Evolutionary conservation across 176 grass and related monocot genomes (phyloP).

Genomic region (Panicum miliaceum): DNA sequence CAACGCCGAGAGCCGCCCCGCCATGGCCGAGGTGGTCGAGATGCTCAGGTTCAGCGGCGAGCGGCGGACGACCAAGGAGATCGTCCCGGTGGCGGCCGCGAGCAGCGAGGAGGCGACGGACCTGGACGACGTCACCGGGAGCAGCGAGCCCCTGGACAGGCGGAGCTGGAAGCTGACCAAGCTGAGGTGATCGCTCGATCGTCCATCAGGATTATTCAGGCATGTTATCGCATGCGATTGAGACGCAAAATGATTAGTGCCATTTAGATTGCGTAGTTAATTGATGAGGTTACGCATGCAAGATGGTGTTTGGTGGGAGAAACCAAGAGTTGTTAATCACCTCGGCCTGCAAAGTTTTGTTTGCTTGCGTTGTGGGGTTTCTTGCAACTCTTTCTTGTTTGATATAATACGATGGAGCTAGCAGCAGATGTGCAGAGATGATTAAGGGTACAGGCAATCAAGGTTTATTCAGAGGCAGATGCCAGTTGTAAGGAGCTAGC

Average conservation of each 20-base stretch:
- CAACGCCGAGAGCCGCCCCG: slow-evolving; percentile 43
- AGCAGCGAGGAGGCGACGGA: slow-evolving; percentile 39
- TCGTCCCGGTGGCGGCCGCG: slow-evolving; percentile 41
- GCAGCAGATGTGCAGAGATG: neutral
- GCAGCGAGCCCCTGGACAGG: slow-evolving; percentile 58
- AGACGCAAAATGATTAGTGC: neutral
- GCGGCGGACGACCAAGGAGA: slow-evolving; percentile 51
- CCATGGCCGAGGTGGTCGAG: slow-evolving; percentile 62
- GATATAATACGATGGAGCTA: slow-evolving; percentile 4
- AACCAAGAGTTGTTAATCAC: slow-evolving; percentile 45
- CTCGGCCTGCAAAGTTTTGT: slow-evolving; percentile 52
- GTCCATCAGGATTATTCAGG: neutral
- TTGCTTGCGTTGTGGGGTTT: slow-evolving; percentile 25
- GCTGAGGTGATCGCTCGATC: slow-evolving; percentile 34
- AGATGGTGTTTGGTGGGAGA: slow-evolving; percentile 4
- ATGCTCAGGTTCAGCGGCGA: slow-evolving; percentile 53
- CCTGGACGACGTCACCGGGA: slow-evolving; percentile 43
- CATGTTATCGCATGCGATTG: slow-evolving; percentile 30
- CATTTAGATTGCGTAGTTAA: slow-evolving; percentile 17
- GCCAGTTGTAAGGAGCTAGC: neutral
- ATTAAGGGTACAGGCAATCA: neutral
- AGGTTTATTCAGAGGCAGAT: neutral
- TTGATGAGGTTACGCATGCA: neutral
- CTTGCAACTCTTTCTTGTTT: slow-evolving; percentile 2
- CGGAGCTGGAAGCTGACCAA: slow-evolving; percentile 49